These are phyloP conservation scores for Aspergillus heteromorphus DNA, from an alignment of 495 filamentous ascomycete genomes.

Conservation along the genomic window DNA sequence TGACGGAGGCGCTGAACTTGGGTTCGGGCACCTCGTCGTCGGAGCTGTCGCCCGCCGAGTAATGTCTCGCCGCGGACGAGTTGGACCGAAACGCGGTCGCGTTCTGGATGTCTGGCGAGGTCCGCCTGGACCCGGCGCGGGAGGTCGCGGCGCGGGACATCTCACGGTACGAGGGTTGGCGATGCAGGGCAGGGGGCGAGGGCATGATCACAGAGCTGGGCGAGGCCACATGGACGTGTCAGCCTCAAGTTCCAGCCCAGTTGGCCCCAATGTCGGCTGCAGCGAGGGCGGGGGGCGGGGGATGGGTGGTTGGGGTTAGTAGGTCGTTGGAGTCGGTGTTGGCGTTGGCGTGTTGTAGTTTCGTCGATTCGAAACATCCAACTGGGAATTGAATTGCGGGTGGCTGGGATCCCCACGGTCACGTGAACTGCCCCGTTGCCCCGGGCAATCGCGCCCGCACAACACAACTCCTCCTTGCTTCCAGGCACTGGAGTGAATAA, in stretches of 20 bases:
- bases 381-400: constrained; percentile 14
- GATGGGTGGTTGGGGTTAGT: too few species aligned
- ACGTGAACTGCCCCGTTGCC: constrained; percentile 19
- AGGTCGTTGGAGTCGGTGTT: not conserved
- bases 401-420: constrained; percentile 16
- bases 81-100: constrained; percentile 15
- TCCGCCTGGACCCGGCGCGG: constrained; percentile 38
- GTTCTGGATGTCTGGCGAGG: constrained; percentile 30
- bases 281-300: too few species aligned
- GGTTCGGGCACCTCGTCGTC: constrained; percentile 70
- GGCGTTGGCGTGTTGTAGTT: constrained; percentile 12
- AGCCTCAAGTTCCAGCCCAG: not conserved
- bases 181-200: constrained; percentile 34
- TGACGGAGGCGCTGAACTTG: constrained; percentile 74
- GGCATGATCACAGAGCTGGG: constrained; percentile 27
- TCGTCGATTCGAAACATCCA: constrained; percentile 8
- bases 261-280: constrained; percentile 1
- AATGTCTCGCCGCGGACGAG: constrained; percentile 25
- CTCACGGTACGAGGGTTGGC: constrained; percentile 30
- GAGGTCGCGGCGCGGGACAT: constrained; percentile 39
- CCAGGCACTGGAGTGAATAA: not conserved
- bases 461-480: constrained; percentile 5
- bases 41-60: constrained; percentile 60
- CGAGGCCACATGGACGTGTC: constrained; percentile 15
- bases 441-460: constrained; percentile 12